Evolutionary conservation across 805 yeast species (phyloP), one percentile per base, ranked within the genome.

Genomic region (Kazachstania psychrophila): DNA sequence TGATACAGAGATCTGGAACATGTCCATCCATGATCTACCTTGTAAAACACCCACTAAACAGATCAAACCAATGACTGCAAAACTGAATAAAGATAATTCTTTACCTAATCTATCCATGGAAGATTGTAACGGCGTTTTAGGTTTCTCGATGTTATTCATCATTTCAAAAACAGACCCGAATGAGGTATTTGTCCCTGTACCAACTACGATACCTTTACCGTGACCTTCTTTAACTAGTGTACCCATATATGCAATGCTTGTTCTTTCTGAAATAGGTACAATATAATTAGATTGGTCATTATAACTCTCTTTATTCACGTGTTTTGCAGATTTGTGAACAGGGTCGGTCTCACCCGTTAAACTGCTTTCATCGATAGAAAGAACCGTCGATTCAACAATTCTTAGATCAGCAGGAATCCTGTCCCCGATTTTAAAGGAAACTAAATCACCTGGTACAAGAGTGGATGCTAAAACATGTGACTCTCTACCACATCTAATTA

Each of bases 1-100:
- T 2, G 96, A 87, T 7, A 92, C 99, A 1, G 95, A 85, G 40
- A 92, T 87, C 60, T 89, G 96, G 64, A 92, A 89, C 96, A 92
- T 92, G 43, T 92, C 97, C 40, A 92, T 70, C 96, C 96, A 87
- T 8, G 83, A 72, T 43, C 94, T 80, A 33, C 98, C 97, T 65
- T 89, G 95, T 33, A 84, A 40, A 13, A 92, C 69, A 40, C 98
- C 99, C 47, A 92, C 70, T 15, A 89, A 53, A 50, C 96, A 88
- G 54, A 92, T 92, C 13, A 82, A 57, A 31, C 95, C 96, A 60
- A 92, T 92, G 23, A 88, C 79, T 15, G 69, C 75, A 64, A 92
- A 89, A 61, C 94, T 79, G 52, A 84, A 76, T 23, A 80, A 57
- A 0, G 96, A 85, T 28, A 92, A 68, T 51, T 92, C 95, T 56